Percentiles rank a stretch among this genome's conserved stretches.
Conservation (phyloP, 2,329 filamentous ascomycete species). For the Sphaerulina vaccinii region DNA sequence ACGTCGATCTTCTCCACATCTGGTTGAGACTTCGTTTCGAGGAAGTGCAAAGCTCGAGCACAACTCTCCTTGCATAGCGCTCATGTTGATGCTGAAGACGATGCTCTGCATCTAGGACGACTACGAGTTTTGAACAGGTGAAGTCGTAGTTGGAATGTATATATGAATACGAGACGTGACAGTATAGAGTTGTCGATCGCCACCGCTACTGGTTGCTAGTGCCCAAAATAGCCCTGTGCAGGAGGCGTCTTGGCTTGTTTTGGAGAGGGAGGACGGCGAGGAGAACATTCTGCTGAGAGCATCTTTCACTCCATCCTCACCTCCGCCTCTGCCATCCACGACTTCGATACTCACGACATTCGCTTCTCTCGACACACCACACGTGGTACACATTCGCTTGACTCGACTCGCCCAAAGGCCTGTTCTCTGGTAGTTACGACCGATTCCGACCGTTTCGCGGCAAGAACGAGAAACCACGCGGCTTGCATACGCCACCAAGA, state of each 20-base stretch:
- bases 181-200: background rate
- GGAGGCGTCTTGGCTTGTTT: slow-evolving; percentile 1
- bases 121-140: too few species aligned
- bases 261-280: background rate
- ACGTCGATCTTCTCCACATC: too few species aligned
- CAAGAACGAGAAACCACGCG: slow-evolving; percentile 22
- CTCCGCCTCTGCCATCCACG: background rate
- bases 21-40: too few species aligned
- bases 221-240: slow-evolving; percentile 1
- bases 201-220: background rate
- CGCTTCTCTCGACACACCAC: background rate
- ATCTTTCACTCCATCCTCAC: background rate
- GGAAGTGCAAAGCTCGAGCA: too few species aligned
- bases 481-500: slow-evolving; percentile 17
- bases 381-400: too few species aligned
- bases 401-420: too few species aligned
- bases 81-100: too few species aligned
- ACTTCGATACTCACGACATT: background rate
- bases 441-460: slow-evolving; percentile 11
- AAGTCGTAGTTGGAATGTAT: too few species aligned
- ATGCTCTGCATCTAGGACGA: too few species aligned
- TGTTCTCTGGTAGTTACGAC: too few species aligned
- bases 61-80: too few species aligned
- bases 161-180: slow-evolving; percentile 2
- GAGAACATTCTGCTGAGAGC: background rate